A percentile compares a stretch with the other conserved stretches of the same genome.
Conservation (phyloP, 202 grass and related monocot species). For the Setaria viridis region DNA sequence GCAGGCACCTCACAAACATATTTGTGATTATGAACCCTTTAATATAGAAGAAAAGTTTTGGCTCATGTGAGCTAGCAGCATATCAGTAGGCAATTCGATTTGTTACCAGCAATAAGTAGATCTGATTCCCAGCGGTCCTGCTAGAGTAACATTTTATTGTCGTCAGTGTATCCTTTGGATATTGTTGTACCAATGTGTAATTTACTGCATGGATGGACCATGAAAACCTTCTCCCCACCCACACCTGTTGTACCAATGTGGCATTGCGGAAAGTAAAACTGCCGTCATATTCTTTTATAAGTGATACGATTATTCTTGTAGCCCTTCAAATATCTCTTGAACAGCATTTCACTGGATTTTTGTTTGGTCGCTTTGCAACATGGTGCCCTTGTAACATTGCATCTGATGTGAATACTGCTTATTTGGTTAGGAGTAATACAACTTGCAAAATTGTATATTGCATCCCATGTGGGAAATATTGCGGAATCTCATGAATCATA, state of each 20-base stretch:
- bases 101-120: slow-evolving; percentile 56
- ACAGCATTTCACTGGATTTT: background rate
- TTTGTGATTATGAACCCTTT: slow-evolving; percentile 53
- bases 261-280: slow-evolving; percentile 29
- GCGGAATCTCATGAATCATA: background rate
- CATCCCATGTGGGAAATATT: background rate
- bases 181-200: slow-evolving; percentile 44
- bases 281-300: slow-evolving; percentile 38
- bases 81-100: slow-evolving; percentile 59
- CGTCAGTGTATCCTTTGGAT: background rate
- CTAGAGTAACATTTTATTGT: slow-evolving; percentile 10
- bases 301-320: background rate
- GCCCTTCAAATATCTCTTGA: background rate
- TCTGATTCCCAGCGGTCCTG: slow-evolving; percentile 1
- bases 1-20: slow-evolving; percentile 54
- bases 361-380: background rate
- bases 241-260: slow-evolving; percentile 5
- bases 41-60: slow-evolving; percentile 53
- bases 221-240: slow-evolving; percentile 5
- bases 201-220: slow-evolving; percentile 34
- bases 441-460: background rate
- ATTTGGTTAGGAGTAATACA: background rate
- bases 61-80: slow-evolving; percentile 38
- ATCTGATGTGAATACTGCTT: background rate
- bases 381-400: background rate